Conservation (phyloP, 2,329 filamentous ascomycete species). For the Nannizziopsis arthrosporioides region DNA sequence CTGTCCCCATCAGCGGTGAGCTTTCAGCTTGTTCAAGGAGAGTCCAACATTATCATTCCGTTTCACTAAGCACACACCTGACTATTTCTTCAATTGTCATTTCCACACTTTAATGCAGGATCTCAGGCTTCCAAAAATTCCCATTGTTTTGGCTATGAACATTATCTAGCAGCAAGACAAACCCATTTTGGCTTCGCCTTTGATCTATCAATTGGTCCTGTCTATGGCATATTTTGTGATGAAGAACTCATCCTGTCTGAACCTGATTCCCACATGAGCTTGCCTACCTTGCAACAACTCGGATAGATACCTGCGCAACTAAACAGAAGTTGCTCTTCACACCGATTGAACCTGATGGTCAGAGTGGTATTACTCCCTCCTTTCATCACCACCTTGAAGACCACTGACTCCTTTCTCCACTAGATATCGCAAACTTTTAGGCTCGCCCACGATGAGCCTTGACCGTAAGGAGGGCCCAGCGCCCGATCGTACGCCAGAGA, state of each 20-base stretch:
- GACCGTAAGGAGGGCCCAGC: conserved; percentile 8
- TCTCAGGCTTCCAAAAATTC: too few relatives aligned
- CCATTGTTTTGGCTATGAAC: background rate
- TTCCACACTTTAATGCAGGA: too few relatives aligned
- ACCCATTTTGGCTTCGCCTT: background rate
- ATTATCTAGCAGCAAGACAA: background rate
- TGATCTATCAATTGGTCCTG: background rate
- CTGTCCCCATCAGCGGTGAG: too few relatives aligned
- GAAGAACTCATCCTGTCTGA: conserved; percentile 2
- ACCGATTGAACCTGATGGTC: conserved; percentile 1
- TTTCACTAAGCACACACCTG: too few relatives aligned
- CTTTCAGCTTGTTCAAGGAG: too few relatives aligned
- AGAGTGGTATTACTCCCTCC: background rate
- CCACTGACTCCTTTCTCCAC: background rate
- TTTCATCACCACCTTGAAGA: background rate
- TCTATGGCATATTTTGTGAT: conserved; percentile 9
- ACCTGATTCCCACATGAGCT: background rate
- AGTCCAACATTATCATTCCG: too few relatives aligned
- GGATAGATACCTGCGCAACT: background rate
- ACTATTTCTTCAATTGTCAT: too few relatives aligned
- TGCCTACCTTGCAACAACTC: background rate
- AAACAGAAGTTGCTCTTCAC: background rate
- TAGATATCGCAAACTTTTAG: conserved; percentile 3
- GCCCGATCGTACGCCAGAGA: conserved; percentile 3
- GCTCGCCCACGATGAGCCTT: conserved; percentile 12